These are phyloP conservation scores for Hordeum vulgare DNA, from an alignment of 176 grass and related monocot genomes.

Conservation along the genomic window MorexV3_pseudomolecules_assembly NC_058522.1:377058529-377059028, in stretches of 20 bases:
- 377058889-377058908: background rate
- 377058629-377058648: background rate
- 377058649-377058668: background rate
- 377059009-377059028: background rate
- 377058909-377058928: background rate
- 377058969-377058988: background rate
- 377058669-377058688: constrained; percentile 83
- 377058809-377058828: background rate
- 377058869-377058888: background rate
- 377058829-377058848: background rate
- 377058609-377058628: constrained; percentile 16
- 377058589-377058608: constrained; percentile 17
- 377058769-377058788: background rate
- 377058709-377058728: constrained; percentile 88
- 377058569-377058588: constrained; percentile 88
- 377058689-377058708: constrained; percentile 94
- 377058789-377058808: background rate
- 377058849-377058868: background rate
- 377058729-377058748: constrained; percentile 45
- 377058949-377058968: background rate
- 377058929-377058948: background rate
- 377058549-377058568: constrained; percentile 99
- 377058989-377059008: background rate
- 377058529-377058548: constrained; percentile 99
- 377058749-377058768: background rate